These are phyloP conservation scores for Komagataella pastoris DNA, from an alignment of 805 yeast genomes.

Conservation along the genomic window DNA sequence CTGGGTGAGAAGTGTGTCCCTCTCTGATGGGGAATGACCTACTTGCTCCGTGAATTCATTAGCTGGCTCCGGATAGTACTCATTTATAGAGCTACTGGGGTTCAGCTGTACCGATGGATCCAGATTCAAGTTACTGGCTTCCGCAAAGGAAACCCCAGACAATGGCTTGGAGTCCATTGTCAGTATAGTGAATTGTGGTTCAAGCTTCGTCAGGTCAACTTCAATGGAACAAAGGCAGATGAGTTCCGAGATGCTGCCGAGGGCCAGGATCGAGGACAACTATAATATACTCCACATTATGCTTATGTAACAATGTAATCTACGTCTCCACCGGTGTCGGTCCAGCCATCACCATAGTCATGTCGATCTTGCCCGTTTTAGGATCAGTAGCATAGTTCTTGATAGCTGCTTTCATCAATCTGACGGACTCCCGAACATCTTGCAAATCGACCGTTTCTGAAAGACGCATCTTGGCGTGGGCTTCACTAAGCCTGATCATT, in stretches of 20 bases:
- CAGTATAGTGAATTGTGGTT: background rate
- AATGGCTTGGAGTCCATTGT: background rate
- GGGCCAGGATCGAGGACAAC: background rate
- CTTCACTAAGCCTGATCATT: conserved; percentile 89
- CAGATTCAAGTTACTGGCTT: background rate
- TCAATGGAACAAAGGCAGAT: too few relatives aligned
- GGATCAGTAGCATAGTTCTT: conserved; percentile 99
- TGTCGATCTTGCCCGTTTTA: conserved; percentile 88
- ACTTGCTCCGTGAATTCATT: background rate
- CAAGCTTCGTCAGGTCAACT: background rate
- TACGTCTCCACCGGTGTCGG: conserved; percentile 65
- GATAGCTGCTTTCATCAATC: conserved; percentile 85
- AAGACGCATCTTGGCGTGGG: conserved; percentile 94
- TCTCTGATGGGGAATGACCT: background rate
- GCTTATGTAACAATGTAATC: background rate
- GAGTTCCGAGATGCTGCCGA: background rate
- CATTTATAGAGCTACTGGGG: background rate
- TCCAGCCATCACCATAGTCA: conserved; percentile 96
- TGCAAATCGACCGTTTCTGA: conserved; percentile 53
- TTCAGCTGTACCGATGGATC: background rate
- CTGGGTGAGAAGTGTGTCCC: background rate
- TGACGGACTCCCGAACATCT: conserved; percentile 89
- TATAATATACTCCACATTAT: background rate
- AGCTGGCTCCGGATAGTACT: background rate
- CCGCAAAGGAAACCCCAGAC: background rate